Conservation (phyloP, 2,329 filamentous ascomycete species). For the Thermoascus crustaceus region DNA sequence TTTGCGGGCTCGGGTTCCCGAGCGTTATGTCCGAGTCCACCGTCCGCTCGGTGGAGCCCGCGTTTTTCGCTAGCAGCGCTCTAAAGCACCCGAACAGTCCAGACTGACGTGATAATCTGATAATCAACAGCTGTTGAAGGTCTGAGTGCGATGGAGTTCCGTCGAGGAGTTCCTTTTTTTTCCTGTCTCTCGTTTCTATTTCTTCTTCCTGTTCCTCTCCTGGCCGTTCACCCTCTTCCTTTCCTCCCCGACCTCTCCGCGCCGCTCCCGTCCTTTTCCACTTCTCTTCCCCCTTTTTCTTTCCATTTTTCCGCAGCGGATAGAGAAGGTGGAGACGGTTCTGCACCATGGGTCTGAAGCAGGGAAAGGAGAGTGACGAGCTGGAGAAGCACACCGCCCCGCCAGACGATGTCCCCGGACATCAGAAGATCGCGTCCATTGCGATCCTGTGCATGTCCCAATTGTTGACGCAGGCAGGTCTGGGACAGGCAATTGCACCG, state of each 20-base stretch:
- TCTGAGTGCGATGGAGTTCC: too few relatives aligned
- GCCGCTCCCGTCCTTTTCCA: too few relatives aligned
- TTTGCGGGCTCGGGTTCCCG: too few relatives aligned
- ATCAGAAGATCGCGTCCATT: neutral
- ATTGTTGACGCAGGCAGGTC: slow-evolving; percentile 4
- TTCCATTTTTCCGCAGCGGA: too few relatives aligned
- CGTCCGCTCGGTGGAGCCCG: neutral
- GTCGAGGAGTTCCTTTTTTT: too few relatives aligned
- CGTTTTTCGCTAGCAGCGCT: neutral
- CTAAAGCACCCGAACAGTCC: neutral
- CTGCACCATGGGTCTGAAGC: neutral
- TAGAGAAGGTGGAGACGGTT: too few relatives aligned
- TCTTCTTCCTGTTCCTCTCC: too few relatives aligned
- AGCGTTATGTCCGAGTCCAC: neutral
- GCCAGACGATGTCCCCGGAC: neutral
- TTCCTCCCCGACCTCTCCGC: too few relatives aligned
- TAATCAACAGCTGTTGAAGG: too few relatives aligned
- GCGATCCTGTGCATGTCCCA: neutral
- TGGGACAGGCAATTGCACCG: slow-evolving; percentile 4
- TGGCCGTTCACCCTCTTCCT: too few relatives aligned
- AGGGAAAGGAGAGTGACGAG: neutral
- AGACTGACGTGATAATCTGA: neutral
- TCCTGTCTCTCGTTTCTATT: too few relatives aligned
- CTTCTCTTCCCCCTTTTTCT: too few relatives aligned
- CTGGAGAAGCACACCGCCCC: neutral